Conservation (phyloP, 768 basidiomycete species). For the Lentinus brumalis region DNA sequence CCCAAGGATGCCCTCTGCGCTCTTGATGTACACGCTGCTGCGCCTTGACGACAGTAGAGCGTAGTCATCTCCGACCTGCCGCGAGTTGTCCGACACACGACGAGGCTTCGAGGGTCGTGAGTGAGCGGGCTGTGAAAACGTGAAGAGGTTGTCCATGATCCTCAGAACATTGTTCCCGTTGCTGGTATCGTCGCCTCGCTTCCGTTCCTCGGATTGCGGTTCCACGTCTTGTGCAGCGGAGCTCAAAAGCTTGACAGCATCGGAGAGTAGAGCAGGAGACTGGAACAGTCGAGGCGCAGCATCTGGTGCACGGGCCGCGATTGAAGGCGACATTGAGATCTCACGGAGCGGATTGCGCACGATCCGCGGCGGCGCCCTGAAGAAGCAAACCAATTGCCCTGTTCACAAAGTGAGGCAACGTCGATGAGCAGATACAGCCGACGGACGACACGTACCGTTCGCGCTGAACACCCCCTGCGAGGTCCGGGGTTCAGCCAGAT, state of each 20-base stretch:
- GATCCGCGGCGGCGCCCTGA: constrained; percentile 72
- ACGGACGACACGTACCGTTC: constrained; percentile 56
- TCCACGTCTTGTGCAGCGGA: constrained; percentile 61
- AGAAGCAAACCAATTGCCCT: constrained; percentile 91
- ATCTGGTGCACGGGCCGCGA: constrained; percentile 26
- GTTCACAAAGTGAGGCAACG: background rate
- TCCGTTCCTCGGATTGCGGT: constrained; percentile 40
- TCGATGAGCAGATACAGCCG: no score
- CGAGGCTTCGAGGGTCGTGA: constrained; percentile 22
- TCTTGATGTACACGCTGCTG: constrained; percentile 62
- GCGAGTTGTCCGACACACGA: constrained; percentile 41
- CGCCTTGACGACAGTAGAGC: constrained; percentile 47
- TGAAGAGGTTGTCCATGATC: constrained; percentile 77
- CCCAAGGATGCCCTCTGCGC: constrained; percentile 49
- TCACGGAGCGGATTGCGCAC: constrained; percentile 60
- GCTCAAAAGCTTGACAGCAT: constrained; percentile 68
- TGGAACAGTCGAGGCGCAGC: constrained; percentile 44
- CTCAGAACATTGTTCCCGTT: constrained; percentile 68
- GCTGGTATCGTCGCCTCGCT: constrained; percentile 50
- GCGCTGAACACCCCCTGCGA: constrained; percentile 90
- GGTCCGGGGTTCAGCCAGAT: constrained; percentile 80
- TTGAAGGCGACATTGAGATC: constrained; percentile 46
- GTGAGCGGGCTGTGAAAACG: constrained; percentile 26
- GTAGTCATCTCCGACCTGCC: constrained; percentile 44
- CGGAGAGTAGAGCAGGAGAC: constrained; percentile 69